These are phyloP conservation scores for Spathaspora arborariae DNA, from an alignment of 805 yeast genomes.

Conservation along the genomic window DNA sequence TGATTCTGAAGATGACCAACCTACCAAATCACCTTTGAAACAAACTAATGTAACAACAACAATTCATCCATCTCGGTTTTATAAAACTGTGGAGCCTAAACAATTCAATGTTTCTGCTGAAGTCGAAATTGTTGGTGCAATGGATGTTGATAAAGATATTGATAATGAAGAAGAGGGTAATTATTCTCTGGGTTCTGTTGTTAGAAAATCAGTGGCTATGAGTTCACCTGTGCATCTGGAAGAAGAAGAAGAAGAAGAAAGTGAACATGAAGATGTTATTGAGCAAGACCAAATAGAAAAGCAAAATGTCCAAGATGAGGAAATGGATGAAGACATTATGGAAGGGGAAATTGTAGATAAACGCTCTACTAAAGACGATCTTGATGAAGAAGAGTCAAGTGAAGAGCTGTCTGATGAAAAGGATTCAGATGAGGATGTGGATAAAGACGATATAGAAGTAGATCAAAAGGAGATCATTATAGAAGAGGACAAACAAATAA, in stretches of 20 bases:
- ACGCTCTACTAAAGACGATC: too few relatives aligned
- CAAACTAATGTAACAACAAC: background rate
- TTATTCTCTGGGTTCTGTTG: background rate
- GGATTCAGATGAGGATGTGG: background rate
- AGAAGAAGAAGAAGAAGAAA: background rate
- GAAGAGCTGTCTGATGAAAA: too few relatives aligned
- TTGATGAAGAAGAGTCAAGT: too few relatives aligned
- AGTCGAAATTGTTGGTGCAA: too few relatives aligned
- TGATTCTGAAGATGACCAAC: background rate
- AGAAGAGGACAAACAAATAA: background rate
- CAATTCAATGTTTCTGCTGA: too few relatives aligned
- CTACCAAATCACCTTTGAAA: background rate
- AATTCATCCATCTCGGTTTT: background rate
- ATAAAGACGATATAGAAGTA: background rate
- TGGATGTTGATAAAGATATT: too few relatives aligned
- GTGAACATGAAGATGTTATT: background rate
- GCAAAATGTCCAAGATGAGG: too few relatives aligned
- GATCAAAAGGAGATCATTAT: background rate
- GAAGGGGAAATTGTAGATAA: background rate
- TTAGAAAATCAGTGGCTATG: background rate
- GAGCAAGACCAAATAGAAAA: too few relatives aligned
- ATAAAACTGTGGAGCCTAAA: background rate
- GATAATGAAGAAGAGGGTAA: background rate
- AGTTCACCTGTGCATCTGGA: background rate
- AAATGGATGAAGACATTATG: background rate